phyloP scores from a whole-genome alignment of 2,329 filamentous ascomycete species.

The Zymoseptoria pseudotritici region DNA sequence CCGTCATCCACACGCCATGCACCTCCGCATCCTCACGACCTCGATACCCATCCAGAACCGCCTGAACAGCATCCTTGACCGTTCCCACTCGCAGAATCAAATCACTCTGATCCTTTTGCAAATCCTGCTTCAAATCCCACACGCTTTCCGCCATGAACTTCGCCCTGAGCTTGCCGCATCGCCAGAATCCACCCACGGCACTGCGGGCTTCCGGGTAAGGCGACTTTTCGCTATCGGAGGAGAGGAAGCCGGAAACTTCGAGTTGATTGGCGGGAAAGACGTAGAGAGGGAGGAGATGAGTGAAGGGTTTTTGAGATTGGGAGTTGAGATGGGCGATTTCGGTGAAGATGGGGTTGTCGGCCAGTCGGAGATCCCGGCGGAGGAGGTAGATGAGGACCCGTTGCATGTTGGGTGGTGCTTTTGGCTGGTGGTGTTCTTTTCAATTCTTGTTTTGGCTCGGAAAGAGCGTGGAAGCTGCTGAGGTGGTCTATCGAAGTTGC shows the following conservation, averaged over 20 bases:
- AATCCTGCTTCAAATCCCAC: slow-evolving; percentile 60
- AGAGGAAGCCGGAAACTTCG: slow-evolving; percentile 68
- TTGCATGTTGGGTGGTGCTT: slow-evolving; percentile 5
- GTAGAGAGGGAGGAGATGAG: slow-evolving; percentile 65
- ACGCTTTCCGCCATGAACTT: slow-evolving; percentile 66
- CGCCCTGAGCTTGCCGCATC: slow-evolving; percentile 64
- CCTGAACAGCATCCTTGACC: slow-evolving; percentile 50
- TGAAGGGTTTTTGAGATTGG: slow-evolving; percentile 41
- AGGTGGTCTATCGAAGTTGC: not conserved
- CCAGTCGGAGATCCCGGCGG: slow-evolving; percentile 63
- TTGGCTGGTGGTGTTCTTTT: not conserved
- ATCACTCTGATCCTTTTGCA: slow-evolving; percentile 54
- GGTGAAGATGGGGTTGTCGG: slow-evolving; percentile 68
- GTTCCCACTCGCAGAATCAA: slow-evolving; percentile 59
- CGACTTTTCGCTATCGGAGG: slow-evolving; percentile 39
- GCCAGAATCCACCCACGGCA: slow-evolving; percentile 59
- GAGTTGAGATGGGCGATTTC: slow-evolving; percentile 42
- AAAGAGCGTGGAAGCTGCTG: not conserved
- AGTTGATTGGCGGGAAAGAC: slow-evolving; percentile 63
- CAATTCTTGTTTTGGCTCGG: not conserved
- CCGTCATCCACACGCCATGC: slow-evolving; percentile 65
- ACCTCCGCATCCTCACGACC: slow-evolving; percentile 39
- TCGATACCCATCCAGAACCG: slow-evolving; percentile 46
- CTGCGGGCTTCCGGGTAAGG: slow-evolving; percentile 65
- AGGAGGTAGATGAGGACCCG: slow-evolving; percentile 62